These are phyloP conservation scores for Neurospora crassa DNA, from an alignment of 2,329 filamentous ascomycete genomes.

Conservation along the genomic window DNA sequence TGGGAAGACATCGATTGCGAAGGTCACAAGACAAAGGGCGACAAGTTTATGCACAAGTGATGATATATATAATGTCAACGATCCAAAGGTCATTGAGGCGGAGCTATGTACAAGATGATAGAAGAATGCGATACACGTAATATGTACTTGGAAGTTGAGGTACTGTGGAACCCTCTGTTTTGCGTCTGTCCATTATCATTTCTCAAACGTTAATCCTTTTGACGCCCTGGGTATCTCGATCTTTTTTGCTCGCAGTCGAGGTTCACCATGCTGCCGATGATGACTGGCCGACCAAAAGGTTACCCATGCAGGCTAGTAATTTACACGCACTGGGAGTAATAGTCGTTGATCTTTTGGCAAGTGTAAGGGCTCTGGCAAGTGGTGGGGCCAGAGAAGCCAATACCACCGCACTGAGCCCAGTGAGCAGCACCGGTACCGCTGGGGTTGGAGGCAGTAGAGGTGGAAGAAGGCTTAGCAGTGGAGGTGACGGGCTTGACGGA, in stretches of 20 bases:
- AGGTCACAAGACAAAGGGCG: background rate
- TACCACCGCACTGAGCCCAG: constrained; percentile 26
- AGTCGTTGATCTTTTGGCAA: constrained; percentile 25
- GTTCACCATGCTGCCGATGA: background rate
- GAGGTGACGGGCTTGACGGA: constrained; percentile 6
- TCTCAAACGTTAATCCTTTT: background rate
- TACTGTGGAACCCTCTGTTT: background rate
- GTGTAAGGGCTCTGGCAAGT: constrained; percentile 22
- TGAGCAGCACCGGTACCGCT: constrained; percentile 14
- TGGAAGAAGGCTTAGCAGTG: constrained; percentile 1
- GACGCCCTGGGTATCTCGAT: background rate
- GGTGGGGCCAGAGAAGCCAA: constrained; percentile 22
- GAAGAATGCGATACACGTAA: background rate
- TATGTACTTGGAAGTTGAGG: background rate
- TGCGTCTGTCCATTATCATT: background rate
- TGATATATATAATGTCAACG: background rate
- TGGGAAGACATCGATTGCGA: background rate
- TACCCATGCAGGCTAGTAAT: background rate
- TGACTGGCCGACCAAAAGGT: background rate
- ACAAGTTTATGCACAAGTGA: background rate
- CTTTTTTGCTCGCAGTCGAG: background rate
- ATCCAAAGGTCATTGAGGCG: background rate
- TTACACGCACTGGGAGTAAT: constrained; percentile 28
- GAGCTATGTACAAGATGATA: background rate
- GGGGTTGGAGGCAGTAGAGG: constrained; percentile 8